Evolutionary conservation across 768 basidiomycete species (phyloP), one percentile per base, ranked within the genome.

Genomic region (Termitomyces sp.): DNA sequence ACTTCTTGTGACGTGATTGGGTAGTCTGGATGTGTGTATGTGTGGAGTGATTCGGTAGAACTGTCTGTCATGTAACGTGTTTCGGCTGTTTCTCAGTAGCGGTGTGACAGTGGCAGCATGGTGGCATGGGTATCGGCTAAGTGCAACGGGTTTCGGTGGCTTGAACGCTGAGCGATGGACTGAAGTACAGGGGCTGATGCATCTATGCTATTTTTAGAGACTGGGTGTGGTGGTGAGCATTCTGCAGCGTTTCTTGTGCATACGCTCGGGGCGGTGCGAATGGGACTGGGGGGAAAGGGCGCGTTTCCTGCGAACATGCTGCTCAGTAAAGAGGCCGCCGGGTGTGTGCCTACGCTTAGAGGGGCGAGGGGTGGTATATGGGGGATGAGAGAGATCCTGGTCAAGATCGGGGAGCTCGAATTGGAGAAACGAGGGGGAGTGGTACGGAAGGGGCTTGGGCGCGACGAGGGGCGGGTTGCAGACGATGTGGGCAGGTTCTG

Each of bases 351-450:
- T 85, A 48, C 85, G 81, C 63, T 86, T 86, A 16, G 66, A 59
- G 12, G 61, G 54, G 18, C 70, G 68, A 16, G 61, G 60, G 10
- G 66, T 84, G 74, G 36, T 47, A 41, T 87, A 87, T 0, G 86
- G 87, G 7, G 87, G 84, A 61, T 81, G 81, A 0, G 87, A 87
- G 42, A 87, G 79, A 65, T 88, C 85, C 65, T 86, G 82, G 70
- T 86, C 85, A 8, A 82, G 72, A 71, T 86, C 86, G 0, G 87
- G 87, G 24, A 79, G 72, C 56, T 85, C 83, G 67, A 85, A 87
- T 54, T 86, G 82, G 55, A 88, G 81, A 67, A 87, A 86, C 0
- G 80, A 81, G 27, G 86, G 86, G 10, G 85, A 84, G 55, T 85
- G 84, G 69, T 84, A 87, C 2, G 86, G 87, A 37, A 87, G 79